A percentile compares a stretch with the other conserved stretches of the same genome.
Conservation (phyloP, 2,329 filamentous ascomycete genomes). For the Dactylellina haptotyla region DNA sequence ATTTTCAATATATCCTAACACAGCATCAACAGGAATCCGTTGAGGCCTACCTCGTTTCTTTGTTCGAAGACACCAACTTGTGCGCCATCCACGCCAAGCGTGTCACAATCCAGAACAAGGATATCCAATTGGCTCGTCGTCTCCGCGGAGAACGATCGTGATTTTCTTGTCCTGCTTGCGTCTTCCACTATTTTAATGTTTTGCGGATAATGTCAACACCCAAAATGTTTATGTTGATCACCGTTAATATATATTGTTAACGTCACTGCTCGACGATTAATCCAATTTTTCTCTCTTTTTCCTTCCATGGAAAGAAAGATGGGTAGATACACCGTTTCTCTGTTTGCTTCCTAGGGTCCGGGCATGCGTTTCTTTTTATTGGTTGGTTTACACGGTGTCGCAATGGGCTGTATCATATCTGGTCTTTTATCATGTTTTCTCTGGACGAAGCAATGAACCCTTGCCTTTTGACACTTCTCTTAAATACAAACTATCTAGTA, state of each 20-base stretch:
- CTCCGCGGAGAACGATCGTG: conserved; percentile 93
- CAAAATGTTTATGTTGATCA: conserved; percentile 20
- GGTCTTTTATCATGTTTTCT: conserved; percentile 50
- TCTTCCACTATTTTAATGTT: conserved; percentile 12
- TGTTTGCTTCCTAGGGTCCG: conserved; percentile 34
- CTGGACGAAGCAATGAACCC: conserved; percentile 54
- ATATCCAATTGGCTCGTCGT: conserved; percentile 94
- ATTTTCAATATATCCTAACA: background rate
- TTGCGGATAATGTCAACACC: conserved; percentile 33
- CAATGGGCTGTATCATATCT: conserved; percentile 54
- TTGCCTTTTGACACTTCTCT: conserved; percentile 36
- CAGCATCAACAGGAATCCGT: conserved; percentile 81
- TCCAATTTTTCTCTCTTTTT: conserved; percentile 14
- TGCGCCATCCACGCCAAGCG: conserved; percentile 99
- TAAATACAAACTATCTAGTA: background rate
- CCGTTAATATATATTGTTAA: conserved; percentile 41
- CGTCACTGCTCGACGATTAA: conserved; percentile 40
- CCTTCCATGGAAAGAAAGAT: conserved; percentile 16
- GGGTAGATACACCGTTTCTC: conserved; percentile 33
- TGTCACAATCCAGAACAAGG: conserved; percentile 97
- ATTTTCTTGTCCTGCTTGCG: conserved; percentile 54
- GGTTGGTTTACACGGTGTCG: conserved; percentile 50
- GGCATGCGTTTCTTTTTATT: conserved; percentile 39
- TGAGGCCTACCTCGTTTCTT: conserved; percentile 96
- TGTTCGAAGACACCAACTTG: conserved; percentile 98